Percentiles rank a stretch among this genome's conserved stretches.
Evolutionary conservation across 129 eudicot genomes (phyloP).

Genomic region (Tagetes patula): DNA sequence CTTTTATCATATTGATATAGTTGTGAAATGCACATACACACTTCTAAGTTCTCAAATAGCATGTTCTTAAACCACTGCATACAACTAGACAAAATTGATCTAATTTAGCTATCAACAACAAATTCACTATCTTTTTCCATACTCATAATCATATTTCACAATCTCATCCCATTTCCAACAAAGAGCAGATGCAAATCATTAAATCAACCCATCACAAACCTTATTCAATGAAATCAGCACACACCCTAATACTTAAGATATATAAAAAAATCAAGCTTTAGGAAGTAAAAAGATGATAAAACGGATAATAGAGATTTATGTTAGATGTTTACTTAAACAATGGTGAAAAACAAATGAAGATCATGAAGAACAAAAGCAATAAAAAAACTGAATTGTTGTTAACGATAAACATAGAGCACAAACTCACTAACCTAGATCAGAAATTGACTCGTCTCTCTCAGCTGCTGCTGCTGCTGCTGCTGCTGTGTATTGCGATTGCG

Average conservation of each 20-base stretch:
- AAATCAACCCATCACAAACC: not conserved
- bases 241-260: not conserved
- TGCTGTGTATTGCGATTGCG: slow-evolving; percentile 15
- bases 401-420: not conserved
- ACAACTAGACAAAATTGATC: not conserved
- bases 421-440: slow-evolving; percentile 17
- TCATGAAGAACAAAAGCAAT: not conserved
- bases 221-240: not conserved
- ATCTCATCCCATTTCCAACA: not conserved
- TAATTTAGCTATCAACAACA: not conserved
- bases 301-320: not conserved
- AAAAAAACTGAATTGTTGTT: not conserved
- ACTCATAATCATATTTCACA: not conserved
- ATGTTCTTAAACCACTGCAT: not conserved
- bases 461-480: slow-evolving; percentile 16
- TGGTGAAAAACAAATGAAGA: not conserved
- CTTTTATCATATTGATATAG: not conserved
- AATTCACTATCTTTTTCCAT: not conserved
- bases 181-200: not conserved
- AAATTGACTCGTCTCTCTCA: not conserved
- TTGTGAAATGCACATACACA: not conserved
- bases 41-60: not conserved
- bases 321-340: not conserved
- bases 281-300: not conserved
- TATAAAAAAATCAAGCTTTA: not conserved